Base-by-base conservation (phyloP, 805 yeast species). In the Pichia sporocuriosa region DNA sequence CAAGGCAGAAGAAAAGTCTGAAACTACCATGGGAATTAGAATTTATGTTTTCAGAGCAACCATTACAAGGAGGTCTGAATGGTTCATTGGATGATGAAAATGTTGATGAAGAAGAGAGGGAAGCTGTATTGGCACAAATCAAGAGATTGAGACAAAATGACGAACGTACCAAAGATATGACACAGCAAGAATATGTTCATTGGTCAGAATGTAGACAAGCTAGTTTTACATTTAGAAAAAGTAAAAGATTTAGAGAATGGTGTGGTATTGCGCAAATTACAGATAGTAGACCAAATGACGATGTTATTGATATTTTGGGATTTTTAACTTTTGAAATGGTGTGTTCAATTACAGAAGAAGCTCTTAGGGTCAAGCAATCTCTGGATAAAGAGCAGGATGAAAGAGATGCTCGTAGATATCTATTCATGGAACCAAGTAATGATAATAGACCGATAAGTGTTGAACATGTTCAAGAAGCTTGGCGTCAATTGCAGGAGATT, bases 121-220 rank as follows among this genome's bases (percentile, higher is more conserved):
- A 89, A 37, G 96, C 96, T 4, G 82, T 87, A 26, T 61, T 81
- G 23, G 93, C 95, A 0, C 86, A 95, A n/a, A 65, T 87, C 60
- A 87, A 88, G 59, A 69, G 97, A 44, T 71, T 93, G 50, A 87
- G 88, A 55, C 80, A 77, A 62, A 97, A 97, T 4, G 98, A 93
- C 62, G 96, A 93, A 39, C 72, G 98, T 47, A 93, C 98, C 0
- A 77, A 71, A 49, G 75, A 82, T 51, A 93, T 93, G 98, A 93
- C 98, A 1, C 83, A 80, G 56, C 96, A 93, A 54, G 98, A 93
- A 58, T 93, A 93, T 56, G 98, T 89, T 15, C 98, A 93, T 59
- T 93, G 97, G 97, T 85, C 96, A 11, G 98, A 93, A 57, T 93
- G 98, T 63, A 76, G 98, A 47, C 98, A 93, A 61, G 97, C 97